A percentile compares a stretch with the other conserved stretches of the same genome.
These are phyloP conservation scores for Harringtonia lauricola DNA, from an alignment of 2,329 filamentous ascomycete genomes.

Conservation along the genomic window DNA sequence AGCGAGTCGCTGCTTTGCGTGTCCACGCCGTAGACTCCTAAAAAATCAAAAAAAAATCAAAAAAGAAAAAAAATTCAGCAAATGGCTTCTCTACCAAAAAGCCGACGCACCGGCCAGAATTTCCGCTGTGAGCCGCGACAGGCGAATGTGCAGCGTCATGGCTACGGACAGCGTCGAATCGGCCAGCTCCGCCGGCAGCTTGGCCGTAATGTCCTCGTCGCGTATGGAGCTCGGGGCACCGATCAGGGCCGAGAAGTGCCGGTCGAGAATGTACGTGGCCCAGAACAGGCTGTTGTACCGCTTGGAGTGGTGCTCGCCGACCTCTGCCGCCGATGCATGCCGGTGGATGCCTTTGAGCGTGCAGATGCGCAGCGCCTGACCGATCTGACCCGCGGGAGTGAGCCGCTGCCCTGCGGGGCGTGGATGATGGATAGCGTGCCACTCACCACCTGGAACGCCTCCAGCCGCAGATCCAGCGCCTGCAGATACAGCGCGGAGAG, in stretches of 20 bases:
- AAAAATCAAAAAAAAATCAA: background rate
- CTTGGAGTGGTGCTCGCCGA: too few species aligned
- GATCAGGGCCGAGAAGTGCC: background rate
- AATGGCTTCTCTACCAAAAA: too few species aligned
- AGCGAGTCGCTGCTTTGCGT: too few species aligned
- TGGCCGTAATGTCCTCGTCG: background rate
- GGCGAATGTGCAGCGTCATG: background rate
- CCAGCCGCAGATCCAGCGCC: too few species aligned
- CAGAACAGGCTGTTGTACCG: background rate
- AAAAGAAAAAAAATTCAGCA: background rate
- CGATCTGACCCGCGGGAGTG: too few species aligned
- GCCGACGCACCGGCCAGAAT: too few species aligned
- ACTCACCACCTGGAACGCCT: too few species aligned
- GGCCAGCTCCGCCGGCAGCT: background rate
- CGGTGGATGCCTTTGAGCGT: background rate
- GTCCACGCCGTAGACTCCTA: too few species aligned
- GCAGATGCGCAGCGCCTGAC: background rate
- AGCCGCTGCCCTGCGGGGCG: too few species aligned
- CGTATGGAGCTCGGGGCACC: background rate
- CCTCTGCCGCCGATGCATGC: background rate
- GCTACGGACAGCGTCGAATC: background rate
- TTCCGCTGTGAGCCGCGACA: background rate
- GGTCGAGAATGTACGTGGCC: background rate
- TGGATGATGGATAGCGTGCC: too few species aligned
- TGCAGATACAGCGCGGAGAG: too few species aligned